A percentile compares a stretch with the other conserved stretches of the same genome.
Evolutionary conservation across 345 rosid species (phyloP).

Genomic region (Brassica incana): DNA sequence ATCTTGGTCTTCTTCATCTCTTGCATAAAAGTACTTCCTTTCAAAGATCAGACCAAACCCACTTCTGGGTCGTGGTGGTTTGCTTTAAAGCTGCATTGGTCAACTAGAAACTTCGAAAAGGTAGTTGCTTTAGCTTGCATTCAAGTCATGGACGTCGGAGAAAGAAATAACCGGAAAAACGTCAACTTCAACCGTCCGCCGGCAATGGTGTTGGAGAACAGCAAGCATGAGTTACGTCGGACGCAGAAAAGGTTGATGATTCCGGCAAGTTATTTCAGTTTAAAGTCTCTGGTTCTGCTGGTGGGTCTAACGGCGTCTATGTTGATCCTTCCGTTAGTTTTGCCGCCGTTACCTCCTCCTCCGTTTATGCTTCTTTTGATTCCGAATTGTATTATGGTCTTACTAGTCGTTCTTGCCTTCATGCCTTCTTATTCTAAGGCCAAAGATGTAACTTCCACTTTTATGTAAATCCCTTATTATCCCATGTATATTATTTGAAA

Average conservation of each 20-base stretch:
- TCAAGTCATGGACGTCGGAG: slow-evolving; percentile 21
- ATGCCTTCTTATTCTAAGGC: slow-evolving; percentile 52
- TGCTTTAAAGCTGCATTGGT: slow-evolving; percentile 25
- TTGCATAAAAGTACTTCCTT: slow-evolving; percentile 2
- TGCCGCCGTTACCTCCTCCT: slow-evolving; percentile 87
- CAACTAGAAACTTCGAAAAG: not conserved
- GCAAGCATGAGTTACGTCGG: slow-evolving; percentile 34
- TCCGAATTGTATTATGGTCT: slow-evolving; percentile 62
- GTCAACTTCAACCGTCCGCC: not conserved
- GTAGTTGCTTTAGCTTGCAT: not conserved
- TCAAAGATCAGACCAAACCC: not conserved
- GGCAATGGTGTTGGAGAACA: slow-evolving; percentile 15
- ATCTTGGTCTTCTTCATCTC: not conserved
- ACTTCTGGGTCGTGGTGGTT: not conserved
- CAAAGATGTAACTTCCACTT: slow-evolving; percentile 48
- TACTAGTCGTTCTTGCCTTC: slow-evolving; percentile 67
- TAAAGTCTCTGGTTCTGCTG: slow-evolving; percentile 58
- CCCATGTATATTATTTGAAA: too few species aligned
- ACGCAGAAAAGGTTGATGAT: slow-evolving; percentile 44
- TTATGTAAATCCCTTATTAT: slow-evolving; percentile 34
- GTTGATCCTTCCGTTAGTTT: slow-evolving; percentile 67
- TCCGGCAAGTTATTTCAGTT: slow-evolving; percentile 54
- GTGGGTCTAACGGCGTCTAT: slow-evolving; percentile 62
- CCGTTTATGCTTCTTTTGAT: slow-evolving; percentile 78
- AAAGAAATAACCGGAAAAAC: slow-evolving; percentile 10